Conservation (phyloP, 352 stramenopile species). For the Pythium chondricola region DNA sequence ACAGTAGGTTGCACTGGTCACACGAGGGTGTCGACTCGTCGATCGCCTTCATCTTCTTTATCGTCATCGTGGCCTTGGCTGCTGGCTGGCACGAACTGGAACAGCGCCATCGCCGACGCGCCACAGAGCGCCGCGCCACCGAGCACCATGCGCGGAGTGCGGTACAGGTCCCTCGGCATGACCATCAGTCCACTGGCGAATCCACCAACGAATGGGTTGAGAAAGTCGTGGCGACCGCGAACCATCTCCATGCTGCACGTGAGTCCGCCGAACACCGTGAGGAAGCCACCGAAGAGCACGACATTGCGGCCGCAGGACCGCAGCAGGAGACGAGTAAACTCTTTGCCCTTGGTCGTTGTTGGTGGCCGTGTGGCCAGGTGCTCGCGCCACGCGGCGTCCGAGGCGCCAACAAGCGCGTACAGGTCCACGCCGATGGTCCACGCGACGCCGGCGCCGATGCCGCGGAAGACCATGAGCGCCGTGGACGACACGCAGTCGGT, state of each 20-base stretch:
- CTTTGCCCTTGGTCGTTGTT: constrained; percentile 22
- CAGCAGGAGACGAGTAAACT: constrained; percentile 27
- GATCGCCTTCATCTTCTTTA: background rate
- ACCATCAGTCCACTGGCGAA: constrained; percentile 53
- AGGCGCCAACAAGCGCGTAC: constrained; percentile 41
- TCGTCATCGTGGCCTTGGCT: constrained; percentile 1
- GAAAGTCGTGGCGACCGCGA: constrained; percentile 43
- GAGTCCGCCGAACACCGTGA: constrained; percentile 66
- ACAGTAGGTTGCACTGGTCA: too few species aligned
- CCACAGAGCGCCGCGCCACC: constrained; percentile 45
- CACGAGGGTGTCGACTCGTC: too few species aligned
- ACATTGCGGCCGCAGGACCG: constrained; percentile 45
- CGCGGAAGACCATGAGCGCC: constrained; percentile 49
- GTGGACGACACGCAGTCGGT: constrained; percentile 63
- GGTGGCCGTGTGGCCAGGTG: constrained; percentile 18
- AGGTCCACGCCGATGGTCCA: constrained; percentile 75
- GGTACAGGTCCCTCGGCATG: constrained; percentile 34
- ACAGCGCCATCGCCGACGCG: constrained; percentile 45
- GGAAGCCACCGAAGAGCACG: constrained; percentile 61
- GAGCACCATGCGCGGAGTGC: constrained; percentile 33
- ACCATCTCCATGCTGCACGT: constrained; percentile 62
- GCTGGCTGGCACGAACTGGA: constrained; percentile 44
- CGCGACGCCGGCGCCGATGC: constrained; percentile 52
- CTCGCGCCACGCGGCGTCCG: constrained; percentile 31
- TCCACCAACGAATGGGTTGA: constrained; percentile 67